Conservation (phyloP, 208 protist genomes). For the Leishmania aethiopica region DNA sequence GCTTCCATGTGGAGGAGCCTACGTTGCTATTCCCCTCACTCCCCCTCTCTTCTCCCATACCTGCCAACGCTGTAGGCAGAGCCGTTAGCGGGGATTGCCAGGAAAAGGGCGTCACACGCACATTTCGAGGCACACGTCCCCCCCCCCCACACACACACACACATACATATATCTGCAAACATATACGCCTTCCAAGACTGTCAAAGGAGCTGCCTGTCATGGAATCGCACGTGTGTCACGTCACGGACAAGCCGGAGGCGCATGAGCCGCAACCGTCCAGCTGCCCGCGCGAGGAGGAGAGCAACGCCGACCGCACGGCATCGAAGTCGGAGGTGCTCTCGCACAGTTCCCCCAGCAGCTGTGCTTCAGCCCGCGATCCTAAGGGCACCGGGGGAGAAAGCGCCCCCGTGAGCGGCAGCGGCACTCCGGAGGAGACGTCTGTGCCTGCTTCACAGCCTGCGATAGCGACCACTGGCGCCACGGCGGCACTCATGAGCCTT, state of each 20-base stretch:
- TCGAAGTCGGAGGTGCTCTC: not conserved
- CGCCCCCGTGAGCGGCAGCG: not conserved
- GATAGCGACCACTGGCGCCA: not conserved
- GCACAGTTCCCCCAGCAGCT: not conserved
- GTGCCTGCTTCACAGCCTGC: not conserved
- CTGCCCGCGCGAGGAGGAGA: not conserved
- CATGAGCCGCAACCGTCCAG: not conserved
- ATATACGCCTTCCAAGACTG: not conserved
- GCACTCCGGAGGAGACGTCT: not conserved
- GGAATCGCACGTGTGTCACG: slow-evolving; percentile 32
- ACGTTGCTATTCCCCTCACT: not conserved
- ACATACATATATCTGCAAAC: not conserved
- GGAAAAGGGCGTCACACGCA: not conserved
- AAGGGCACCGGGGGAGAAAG: not conserved
- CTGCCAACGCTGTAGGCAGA: not conserved
- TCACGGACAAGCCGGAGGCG: slow-evolving; percentile 12
- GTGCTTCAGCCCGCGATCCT: no score
- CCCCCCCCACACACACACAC: not conserved
- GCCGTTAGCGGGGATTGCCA: not conserved
- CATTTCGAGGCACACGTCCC: not conserved
- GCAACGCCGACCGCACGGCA: not conserved
- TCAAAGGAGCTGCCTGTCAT: not conserved
- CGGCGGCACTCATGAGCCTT: not conserved
- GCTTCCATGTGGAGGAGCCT: not conserved
- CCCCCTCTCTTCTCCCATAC: not conserved